A percentile compares a stretch with the other conserved stretches of the same genome.
Conservation (phyloP, 495 filamentous ascomycete genomes). For the Aspergillus sclerotiicarbonarius region DNA sequence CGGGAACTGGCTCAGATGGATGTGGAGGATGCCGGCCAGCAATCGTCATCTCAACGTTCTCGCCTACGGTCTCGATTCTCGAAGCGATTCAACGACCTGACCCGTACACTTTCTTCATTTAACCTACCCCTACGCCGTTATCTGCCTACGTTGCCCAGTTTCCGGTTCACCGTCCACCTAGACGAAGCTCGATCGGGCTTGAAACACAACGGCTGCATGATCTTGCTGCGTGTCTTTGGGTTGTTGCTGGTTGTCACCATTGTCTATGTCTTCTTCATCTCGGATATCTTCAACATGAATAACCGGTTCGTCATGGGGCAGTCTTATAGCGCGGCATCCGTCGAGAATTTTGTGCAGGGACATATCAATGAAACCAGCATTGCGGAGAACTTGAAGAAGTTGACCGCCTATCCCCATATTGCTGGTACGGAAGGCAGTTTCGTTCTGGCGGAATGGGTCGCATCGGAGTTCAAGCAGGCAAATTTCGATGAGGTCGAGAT, state of each 20-base stretch:
- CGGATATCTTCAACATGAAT: slow-evolving; percentile 66
- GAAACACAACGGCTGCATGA: slow-evolving; percentile 49
- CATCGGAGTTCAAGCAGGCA: slow-evolving; percentile 65
- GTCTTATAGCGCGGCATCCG: slow-evolving; percentile 53
- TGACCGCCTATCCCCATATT: slow-evolving; percentile 79
- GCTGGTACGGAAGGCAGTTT: slow-evolving; percentile 90
- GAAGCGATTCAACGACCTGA: slow-evolving; percentile 54
- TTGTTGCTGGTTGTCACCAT: slow-evolving; percentile 70
- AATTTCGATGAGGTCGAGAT: slow-evolving; percentile 69
- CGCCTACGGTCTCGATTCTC: slow-evolving; percentile 49
- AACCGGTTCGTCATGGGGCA: slow-evolving; percentile 41
- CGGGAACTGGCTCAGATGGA: slow-evolving; percentile 89
- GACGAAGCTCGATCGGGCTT: slow-evolving; percentile 27
- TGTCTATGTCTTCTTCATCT: slow-evolving; percentile 80
- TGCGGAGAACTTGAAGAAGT: slow-evolving; percentile 63
- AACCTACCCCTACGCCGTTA: slow-evolving; percentile 53
- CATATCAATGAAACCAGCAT: slow-evolving; percentile 68
- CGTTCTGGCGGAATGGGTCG: slow-evolving; percentile 75
- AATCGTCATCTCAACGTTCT: slow-evolving; percentile 38
- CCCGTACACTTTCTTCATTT: slow-evolving; percentile 54
- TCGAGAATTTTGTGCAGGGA: slow-evolving; percentile 68
- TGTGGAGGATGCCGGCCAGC: slow-evolving; percentile 65
- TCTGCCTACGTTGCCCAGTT: slow-evolving; percentile 30
- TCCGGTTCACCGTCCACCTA: slow-evolving; percentile 37
- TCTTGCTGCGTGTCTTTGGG: slow-evolving; percentile 69